Base-by-base conservation (phyloP, 768 basidiomycete genomes). In the Terana coerulea region DNA sequence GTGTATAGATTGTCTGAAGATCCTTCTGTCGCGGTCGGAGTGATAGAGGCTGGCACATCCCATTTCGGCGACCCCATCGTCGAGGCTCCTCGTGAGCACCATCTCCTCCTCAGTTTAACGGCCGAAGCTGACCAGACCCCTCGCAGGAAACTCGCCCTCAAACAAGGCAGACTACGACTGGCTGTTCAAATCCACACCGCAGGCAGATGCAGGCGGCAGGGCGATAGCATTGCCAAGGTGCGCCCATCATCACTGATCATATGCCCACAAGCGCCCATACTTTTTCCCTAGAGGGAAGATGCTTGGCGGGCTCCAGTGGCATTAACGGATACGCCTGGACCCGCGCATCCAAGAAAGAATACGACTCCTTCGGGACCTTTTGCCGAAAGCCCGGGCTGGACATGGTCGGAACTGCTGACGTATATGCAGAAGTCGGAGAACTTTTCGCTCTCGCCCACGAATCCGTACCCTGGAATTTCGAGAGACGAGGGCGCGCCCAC, bases 301-400 rank as follows among this genome's bases (percentile, higher is more conserved):
- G 3, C 61, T 69, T 1, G 67, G 67, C 17, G 68, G 68, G 0
- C n/a, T 52, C 58, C 11, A 55, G 73, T 41, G 77, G 76, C 2
- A 75, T 79, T 49, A 79, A 79, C 56, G 76, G 75, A 6, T 74
- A 63, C 14, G 61, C 69, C 7, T 78, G 72, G 59, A 75, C 73
- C 10, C 69, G 77, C 12, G 78, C 74, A 2, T 55, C 70, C 14
- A 64, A 65, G 21, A 72, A 68, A 1, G 75, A 78, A 52, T 77
- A 78, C 42, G 74, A 78, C 52, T 61, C 73, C 0, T 73, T 71
- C 15, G 72, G 62, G 66, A 9, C 61, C 59, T 1, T 64, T 77
- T 61, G 39, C 41, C 8, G 12, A 54, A 66, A 57, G 59, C 53
- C 48, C 57, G 3, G 51, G 60, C 14, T 72, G 71, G 70, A 63